Evolutionary conservation across 2,329 filamentous ascomycete genomes (phyloP).

Genomic region (Tolypocladium ovalisporum): DNA sequence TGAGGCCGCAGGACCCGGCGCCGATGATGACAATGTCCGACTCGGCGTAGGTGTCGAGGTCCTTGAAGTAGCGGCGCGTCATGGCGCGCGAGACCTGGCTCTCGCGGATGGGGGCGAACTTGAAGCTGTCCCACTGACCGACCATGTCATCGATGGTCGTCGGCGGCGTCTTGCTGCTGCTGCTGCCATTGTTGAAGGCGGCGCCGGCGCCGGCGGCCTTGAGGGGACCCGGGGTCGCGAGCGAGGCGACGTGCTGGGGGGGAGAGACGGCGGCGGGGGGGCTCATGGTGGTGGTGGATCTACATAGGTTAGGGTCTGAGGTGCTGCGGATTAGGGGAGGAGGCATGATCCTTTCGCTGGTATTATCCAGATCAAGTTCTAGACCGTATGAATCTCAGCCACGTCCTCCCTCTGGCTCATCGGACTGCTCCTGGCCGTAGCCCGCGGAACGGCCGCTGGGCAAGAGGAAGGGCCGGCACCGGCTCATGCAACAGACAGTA

Average conservation of each 20-base stretch:
- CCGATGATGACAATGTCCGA: constrained; percentile 90
- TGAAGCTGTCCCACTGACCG: constrained; percentile 71
- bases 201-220: too few species aligned
- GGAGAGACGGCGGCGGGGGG: constrained; percentile 61
- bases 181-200: constrained; percentile 15
- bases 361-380: constrained; percentile 98
- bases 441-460: background rate
- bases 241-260: constrained; percentile 35
- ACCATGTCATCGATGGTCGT: constrained; percentile 54
- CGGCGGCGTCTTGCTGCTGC: constrained; percentile 25
- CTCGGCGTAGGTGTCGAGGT: constrained; percentile 82
- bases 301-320: constrained; percentile 18
- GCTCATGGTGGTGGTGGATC: constrained; percentile 58
- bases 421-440: background rate
- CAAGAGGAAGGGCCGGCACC: constrained; percentile 34
- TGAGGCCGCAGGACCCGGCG: constrained; percentile 79
- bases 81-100: constrained; percentile 87
- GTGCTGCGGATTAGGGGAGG: constrained; percentile 25
- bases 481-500: constrained; percentile 50
- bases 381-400: constrained; percentile 84
- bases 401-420: constrained; percentile 11
- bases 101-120: constrained; percentile 80
- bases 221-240: constrained; percentile 32
- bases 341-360: constrained; percentile 99
- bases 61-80: constrained; percentile 85